Evolutionary conservation across 192 early-diverging fungal genomes (phyloP).

Genomic region (Geranomyces variabilis): DNA sequence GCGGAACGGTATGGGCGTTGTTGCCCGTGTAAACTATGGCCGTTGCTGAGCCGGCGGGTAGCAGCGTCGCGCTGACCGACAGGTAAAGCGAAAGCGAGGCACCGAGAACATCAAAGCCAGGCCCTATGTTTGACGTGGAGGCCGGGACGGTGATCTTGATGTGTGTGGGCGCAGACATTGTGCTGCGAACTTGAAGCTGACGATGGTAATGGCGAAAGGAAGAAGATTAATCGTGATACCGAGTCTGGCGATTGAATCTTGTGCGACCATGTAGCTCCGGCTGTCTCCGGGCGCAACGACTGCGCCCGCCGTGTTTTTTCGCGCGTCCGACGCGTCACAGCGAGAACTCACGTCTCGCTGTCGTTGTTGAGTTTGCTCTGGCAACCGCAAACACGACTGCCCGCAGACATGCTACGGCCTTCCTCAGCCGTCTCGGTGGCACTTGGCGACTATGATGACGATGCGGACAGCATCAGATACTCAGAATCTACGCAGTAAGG

Average conservation of each 20-base stretch:
- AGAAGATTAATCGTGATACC: no score
- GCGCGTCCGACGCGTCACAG: no score
- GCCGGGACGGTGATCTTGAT: conserved; percentile 83
- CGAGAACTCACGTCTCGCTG: no score
- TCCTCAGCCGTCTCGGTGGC: neutral
- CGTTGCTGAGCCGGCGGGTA: conserved; percentile 1
- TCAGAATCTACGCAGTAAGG: conserved; percentile 5
- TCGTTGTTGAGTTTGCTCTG: no score
- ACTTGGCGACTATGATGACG: neutral
- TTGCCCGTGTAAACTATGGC: conserved; percentile 62
- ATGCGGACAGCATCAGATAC: conserved; percentile 14
- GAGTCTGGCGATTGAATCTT: no score
- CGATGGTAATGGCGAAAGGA: no score
- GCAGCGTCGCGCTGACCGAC: conserved; percentile 50
- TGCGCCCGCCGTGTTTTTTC: no score
- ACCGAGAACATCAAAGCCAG: conserved; percentile 96
- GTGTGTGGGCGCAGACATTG: neutral
- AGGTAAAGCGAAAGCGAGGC: conserved; percentile 88
- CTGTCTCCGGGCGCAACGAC: no score
- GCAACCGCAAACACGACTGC: no score
- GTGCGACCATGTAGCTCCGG: no score
- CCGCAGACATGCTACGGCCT: neutral
- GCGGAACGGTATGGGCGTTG: conserved; percentile 75
- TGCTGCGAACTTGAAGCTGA: no score
- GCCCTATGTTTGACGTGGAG: conserved; percentile 97